Evolutionary conservation across 1,139 yeast species (phyloP), one percentile per base, ranked within the genome.

Genomic region (Sugiyamaella sp.): DNA sequence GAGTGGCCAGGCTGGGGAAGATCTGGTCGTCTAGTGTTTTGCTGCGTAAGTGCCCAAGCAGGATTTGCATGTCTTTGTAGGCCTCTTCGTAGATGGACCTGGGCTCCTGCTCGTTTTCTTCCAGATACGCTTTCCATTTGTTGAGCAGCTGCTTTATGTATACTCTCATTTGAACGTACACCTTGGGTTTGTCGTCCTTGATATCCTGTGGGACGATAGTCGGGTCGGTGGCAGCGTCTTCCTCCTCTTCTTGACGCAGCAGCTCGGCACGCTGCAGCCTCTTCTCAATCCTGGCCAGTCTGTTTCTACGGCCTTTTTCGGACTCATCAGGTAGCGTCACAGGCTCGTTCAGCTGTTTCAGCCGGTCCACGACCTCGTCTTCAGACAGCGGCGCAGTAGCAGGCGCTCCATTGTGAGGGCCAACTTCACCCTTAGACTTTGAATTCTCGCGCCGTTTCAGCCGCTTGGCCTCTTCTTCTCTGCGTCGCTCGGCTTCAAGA

Each of bases 21-120:
- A 85, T 71, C 21, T 74, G 79, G 4, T 67, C 68, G 1, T 63
- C 63, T 1, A 89, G 66, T 17, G 71, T 73, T 20, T 72, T 66
- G 47, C 77, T 75, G 5, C 93, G 74, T 19, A 89, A 74, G 58
- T 78, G 76, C 49, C 82, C 80, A 33, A 89, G 71, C 38, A 89
- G 69, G 24, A 85, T 82, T 33, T 84, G 80, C 43, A 89, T 64
- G 60, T 83, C 81, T 50, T 71, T 71, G 63, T 84, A 84, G 0
- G 95, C 84, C 55, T 86, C 88, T 12, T 58, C 54, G 2, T 80
- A 65, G 5, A 79, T 63, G 8, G 54, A 49, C 19, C 29, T 46
- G 21, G 67, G 58, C 14, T 57, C 61, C 3, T 52, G 51, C n/a
- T 45, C 53, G 3, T 52, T 49, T 4, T 48, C 38, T 10, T 57